phyloP scores from a whole-genome alignment of 2,329 filamentous ascomycete genomes.

The Pleurostoma richardsiae region DNA sequence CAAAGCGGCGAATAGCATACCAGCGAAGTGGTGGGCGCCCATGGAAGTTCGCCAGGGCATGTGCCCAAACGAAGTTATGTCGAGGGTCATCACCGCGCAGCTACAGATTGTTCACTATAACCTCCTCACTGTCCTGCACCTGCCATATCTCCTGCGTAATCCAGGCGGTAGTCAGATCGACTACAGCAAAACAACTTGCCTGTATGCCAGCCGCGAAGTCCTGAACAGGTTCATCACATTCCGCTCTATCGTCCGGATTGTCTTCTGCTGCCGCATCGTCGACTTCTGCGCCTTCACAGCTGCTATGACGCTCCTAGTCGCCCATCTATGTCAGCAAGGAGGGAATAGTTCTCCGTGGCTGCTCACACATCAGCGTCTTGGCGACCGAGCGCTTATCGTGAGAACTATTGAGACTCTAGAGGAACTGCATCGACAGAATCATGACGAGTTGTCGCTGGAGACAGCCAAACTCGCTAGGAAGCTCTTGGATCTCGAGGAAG shows the following conservation, averaged over 20 bases:
- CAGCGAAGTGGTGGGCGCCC: constrained; percentile 28
- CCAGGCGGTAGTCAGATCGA: constrained; percentile 5
- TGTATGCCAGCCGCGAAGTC: constrained; percentile 28
- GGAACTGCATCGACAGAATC: constrained; percentile 11
- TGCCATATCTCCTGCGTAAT: constrained; percentile 24
- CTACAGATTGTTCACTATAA: constrained; percentile 24
- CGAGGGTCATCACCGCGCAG: constrained; percentile 20
- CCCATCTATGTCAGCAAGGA: constrained; percentile 24
- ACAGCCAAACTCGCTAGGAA: constrained; percentile 16
- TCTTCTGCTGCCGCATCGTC: constrained; percentile 20
- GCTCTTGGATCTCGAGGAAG: constrained; percentile 20
- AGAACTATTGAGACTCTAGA: constrained; percentile 23
- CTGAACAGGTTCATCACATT: constrained; percentile 24
- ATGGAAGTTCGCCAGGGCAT: constrained; percentile 15
- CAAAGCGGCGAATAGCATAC: constrained; percentile 21
- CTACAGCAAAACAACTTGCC: constrained; percentile 26
- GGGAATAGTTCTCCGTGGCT: constrained; percentile 12
- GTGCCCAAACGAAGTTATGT: constrained; percentile 12
- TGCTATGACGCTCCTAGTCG: constrained; percentile 27
- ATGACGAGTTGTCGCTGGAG: constrained; percentile 19
- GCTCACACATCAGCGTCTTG: constrained; percentile 26
- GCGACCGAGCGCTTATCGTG: constrained; percentile 29
- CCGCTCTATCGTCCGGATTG: constrained; percentile 19
- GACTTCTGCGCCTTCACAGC: constrained; percentile 32
- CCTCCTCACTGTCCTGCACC: constrained; percentile 24